A percentile compares a stretch with the other conserved stretches of the same genome.
Evolutionary conservation across 2,329 filamentous ascomycete genomes (phyloP).

Genomic region (Periconia digitata): DNA sequence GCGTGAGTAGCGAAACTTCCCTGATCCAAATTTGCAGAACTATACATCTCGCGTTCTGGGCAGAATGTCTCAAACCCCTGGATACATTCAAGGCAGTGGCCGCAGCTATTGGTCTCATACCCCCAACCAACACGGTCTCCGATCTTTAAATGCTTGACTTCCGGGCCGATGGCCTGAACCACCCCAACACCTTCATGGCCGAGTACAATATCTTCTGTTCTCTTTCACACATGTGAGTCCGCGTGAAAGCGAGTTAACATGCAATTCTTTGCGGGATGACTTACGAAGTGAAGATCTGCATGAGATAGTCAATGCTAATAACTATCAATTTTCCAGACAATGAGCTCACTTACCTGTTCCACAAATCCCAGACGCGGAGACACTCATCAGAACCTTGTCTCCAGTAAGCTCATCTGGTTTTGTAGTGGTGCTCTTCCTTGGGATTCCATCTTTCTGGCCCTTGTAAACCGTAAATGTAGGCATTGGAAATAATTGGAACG

Average conservation of each 20-base stretch:
- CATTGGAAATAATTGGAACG: not conserved
- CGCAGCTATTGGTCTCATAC: conserved; percentile 45
- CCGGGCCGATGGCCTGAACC: conserved; percentile 48
- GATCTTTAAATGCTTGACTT: conserved; percentile 46
- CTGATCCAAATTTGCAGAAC: conserved; percentile 46
- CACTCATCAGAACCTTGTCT: not conserved
- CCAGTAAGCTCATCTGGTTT: not conserved
- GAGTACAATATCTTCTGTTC: conserved; percentile 42
- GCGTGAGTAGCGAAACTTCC: conserved; percentile 45
- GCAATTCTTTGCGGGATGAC: not conserved
- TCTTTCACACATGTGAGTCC: too few relatives aligned
- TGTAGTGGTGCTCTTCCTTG: not conserved
- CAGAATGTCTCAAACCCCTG: conserved; percentile 45
- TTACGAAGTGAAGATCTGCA: not conserved
- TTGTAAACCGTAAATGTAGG: not conserved
- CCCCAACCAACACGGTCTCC: conserved; percentile 53
- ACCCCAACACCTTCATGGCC: conserved; percentile 57
- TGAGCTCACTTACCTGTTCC: not conserved
- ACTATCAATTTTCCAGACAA: not conserved
- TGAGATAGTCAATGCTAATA: not conserved
- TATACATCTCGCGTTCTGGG: conserved; percentile 43
- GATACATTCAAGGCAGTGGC: conserved; percentile 46
- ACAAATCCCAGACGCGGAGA: not conserved
- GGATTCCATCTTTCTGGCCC: not conserved
- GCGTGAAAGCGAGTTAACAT: too few relatives aligned